Evolutionary conservation across 371 early-diverging fungal species (phyloP).

Genomic region (Apophysomyces sp.): DNA sequence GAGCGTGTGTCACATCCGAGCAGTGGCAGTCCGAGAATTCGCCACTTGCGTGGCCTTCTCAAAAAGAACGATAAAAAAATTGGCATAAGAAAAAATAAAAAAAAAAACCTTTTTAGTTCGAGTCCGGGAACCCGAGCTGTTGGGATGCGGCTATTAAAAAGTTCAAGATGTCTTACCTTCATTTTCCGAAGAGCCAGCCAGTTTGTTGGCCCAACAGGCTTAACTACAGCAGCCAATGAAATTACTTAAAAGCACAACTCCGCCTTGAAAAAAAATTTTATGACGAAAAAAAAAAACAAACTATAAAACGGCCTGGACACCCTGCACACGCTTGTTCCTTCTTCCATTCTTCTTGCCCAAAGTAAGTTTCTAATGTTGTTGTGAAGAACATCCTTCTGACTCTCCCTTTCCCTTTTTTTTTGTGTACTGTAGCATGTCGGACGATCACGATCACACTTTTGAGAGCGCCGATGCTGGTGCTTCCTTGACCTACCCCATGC

Average conservation of each 20-base stretch:
- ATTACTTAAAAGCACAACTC: background rate
- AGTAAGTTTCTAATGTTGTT: background rate
- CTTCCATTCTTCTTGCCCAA: constrained; percentile 4
- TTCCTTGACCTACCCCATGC: constrained; percentile 93
- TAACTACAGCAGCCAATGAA: background rate
- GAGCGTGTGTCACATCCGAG: background rate
- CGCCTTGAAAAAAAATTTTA: constrained; percentile 2
- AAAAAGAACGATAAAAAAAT: background rate
- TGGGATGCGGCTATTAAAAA: no score
- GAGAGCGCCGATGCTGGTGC: constrained; percentile 81
- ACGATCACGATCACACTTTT: constrained; percentile 71
- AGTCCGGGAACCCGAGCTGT: no score
- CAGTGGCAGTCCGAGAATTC: background rate
- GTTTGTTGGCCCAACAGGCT: background rate
- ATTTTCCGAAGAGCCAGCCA: background rate
- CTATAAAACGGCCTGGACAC: constrained; percentile 1
- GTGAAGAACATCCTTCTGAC: background rate
- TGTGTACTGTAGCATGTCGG: constrained; percentile 35
- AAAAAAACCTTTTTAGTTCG: no score
- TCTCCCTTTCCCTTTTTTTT: background rate
- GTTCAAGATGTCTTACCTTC: background rate
- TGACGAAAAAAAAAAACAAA: background rate
- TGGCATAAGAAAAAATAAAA: no score
- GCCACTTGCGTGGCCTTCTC: background rate
- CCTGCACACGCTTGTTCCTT: background rate